These are phyloP conservation scores for Juncus effusus DNA, from an alignment of 176 grass and related monocot genomes.

Conservation along the genomic window DNA sequence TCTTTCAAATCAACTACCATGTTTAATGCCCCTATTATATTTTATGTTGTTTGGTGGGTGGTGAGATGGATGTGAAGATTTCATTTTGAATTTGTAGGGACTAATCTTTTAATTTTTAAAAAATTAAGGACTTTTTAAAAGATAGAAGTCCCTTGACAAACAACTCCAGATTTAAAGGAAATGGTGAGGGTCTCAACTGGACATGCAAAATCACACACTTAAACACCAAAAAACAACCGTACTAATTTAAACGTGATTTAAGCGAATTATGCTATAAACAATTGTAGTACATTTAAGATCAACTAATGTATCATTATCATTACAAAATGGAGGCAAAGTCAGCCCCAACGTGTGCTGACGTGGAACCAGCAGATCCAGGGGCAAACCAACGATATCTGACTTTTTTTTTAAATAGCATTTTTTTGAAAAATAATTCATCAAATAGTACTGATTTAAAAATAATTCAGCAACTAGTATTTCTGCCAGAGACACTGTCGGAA, in stretches of 20 bases:
- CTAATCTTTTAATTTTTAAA: no score
- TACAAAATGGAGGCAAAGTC: slow-evolving; percentile 5
- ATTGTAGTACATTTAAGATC: slow-evolving; percentile 3
- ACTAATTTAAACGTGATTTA: slow-evolving; percentile 15
- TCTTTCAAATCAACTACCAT: no score
- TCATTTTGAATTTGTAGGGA: no score
- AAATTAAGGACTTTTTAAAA: no score
- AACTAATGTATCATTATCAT: slow-evolving; percentile 7
- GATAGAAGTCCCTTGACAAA: not conserved
- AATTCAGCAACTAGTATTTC: no score
- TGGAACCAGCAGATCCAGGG: slow-evolving; percentile 19
- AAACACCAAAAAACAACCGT: not conserved
- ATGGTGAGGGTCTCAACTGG: not conserved
- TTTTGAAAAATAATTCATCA: no score
- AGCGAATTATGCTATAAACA: not conserved
- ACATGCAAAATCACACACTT: not conserved
- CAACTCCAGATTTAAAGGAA: not conserved
- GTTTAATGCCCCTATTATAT: no score
- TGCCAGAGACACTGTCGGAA: no score
- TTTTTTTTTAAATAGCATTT: no score
- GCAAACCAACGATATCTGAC: not conserved
- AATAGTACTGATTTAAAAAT: no score
- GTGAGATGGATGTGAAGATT: no score
- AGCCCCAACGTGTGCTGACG: slow-evolving; percentile 16
- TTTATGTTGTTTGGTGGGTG: no score